Percentiles rank a stretch among this genome's conserved stretches.
Conservation (phyloP, 2,329 filamentous ascomycete species). For the Blastomyces silverae region DNA sequence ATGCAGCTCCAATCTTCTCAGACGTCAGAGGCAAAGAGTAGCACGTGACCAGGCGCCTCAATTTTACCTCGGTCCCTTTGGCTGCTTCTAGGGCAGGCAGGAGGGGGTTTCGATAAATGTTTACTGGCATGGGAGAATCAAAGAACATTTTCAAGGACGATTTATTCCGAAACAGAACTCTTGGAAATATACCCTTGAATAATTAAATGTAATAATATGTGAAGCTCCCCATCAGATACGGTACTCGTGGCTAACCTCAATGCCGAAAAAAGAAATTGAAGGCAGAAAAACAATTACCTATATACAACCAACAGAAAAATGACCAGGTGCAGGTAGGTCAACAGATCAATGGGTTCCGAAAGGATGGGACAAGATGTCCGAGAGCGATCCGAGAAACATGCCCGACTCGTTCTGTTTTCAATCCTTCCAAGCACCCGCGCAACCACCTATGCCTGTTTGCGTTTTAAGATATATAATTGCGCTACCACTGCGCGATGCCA, state of each 20-base stretch:
- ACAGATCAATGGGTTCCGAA: background rate
- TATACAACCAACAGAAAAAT: conserved; percentile 13
- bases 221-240: background rate
- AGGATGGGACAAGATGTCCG: background rate
- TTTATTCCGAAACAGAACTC: background rate
- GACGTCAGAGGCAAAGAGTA: conserved; percentile 16
- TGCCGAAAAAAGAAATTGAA: background rate
- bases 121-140: background rate
- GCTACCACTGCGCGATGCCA: conserved; percentile 24
- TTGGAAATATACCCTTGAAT: background rate
- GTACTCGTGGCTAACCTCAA: background rate
- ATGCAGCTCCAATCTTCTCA: too few relatives aligned
- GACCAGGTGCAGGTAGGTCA: conserved; percentile 3
- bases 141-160: background rate
- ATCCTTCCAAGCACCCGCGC: background rate
- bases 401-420: background rate
- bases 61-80: conserved; percentile 6
- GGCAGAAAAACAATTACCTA: conserved; percentile 1
- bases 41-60: background rate
- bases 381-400: background rate
- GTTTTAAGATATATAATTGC: background rate
- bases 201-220: background rate
- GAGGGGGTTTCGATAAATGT: background rate
- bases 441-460: background rate
- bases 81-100: background rate